Base-by-base conservation (phyloP, 169 alveolate genomes). In the Perkinsus olseni region DNA sequence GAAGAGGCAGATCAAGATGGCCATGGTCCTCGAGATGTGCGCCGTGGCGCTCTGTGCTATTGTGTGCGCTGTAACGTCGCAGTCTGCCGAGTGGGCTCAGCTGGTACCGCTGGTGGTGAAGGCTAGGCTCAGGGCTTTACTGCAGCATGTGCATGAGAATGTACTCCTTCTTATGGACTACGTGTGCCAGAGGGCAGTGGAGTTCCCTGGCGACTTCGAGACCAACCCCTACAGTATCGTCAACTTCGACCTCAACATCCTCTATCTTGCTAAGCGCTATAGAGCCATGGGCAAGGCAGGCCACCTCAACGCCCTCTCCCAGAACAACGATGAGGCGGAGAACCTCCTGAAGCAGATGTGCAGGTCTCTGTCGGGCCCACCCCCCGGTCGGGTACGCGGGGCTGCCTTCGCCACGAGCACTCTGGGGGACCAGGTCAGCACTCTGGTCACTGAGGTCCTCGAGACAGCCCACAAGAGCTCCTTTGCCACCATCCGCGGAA, bases 101-200 rank as follows among this genome's bases (percentile, higher is more conserved):
- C 37, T 62, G 31, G 82, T 62, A 3, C 82, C 82, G 37, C 34
- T 62, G 82, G 92, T 31, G 74, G 92, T 91, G 92, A n/a, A 38
- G 51, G 50, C 92, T 11, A 0, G 92, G 31, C 74, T 39, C n/a
- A 0, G 74, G 37, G 50, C 39, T 34, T 4, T 91, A n/a, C 39
- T 91, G 39, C 50, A 91, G 74, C 50, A 91, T 62, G 38, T 91
- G 21, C 92, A 91, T 40, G 92, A 91, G 50, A 91, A 91, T 21
- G 36, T 38, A 8, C 48, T 91, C 3, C 74, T 91, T 28, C 74
- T 91, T 36, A 28, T 91, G 39, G 92, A 91, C 92, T 40, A 38
- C 36, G 74, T 91, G 8, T 91, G 92, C 74, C 74, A 38, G 74
- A 39, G 24, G 20, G 82, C 82, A 21, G 82, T 62, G 17, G 82